Percentiles rank a stretch among this genome's conserved stretches.
These are phyloP conservation scores for Apiospora kogelbergensis DNA, from an alignment of 2,329 filamentous ascomycete genomes.

Conservation along the genomic window DNA sequence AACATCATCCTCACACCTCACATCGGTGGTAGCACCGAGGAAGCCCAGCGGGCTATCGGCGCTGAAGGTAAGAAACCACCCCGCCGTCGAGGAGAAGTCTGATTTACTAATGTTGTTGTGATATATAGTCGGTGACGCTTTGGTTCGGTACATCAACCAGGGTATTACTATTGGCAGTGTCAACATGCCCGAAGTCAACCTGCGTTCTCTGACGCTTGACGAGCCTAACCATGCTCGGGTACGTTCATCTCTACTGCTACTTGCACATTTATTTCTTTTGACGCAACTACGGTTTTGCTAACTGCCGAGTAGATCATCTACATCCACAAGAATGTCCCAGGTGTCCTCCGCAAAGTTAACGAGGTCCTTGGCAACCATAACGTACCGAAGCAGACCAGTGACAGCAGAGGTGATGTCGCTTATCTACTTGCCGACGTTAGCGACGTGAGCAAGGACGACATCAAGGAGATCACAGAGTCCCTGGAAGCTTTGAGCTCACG, in stretches of 20 bases:
- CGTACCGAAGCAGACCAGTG: constrained; percentile 98
- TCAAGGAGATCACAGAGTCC: constrained; percentile 81
- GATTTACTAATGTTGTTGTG: constrained; percentile 12
- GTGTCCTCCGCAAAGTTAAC: constrained; percentile 93
- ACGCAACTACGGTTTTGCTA: constrained; percentile 16
- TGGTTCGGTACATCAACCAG: constrained; percentile 95
- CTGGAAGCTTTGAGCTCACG: constrained; percentile 73
- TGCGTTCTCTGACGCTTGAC: constrained; percentile 86
- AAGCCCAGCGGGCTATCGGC: constrained; percentile 94
- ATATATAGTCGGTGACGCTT: constrained; percentile 70
- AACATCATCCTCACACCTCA: constrained; percentile 96
- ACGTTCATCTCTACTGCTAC: constrained; percentile 25
- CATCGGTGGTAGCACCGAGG: constrained; percentile 96
- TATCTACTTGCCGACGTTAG: constrained; percentile 99
- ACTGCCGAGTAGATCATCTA: constrained; percentile 68
- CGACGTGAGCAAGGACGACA: constrained; percentile 75
- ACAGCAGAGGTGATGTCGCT: constrained; percentile 89
- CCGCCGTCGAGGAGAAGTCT: background rate
- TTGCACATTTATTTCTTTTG: too few relatives aligned
- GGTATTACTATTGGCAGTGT: constrained; percentile 89
- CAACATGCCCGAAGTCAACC: constrained; percentile 92
- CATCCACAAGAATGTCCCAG: constrained; percentile 94
- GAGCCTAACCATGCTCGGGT: constrained; percentile 86
- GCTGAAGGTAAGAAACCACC: constrained; percentile 61
- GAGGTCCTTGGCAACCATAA: constrained; percentile 94